Conservation (phyloP, 2,329 filamentous ascomycete genomes). For the Penicillium expansum region DNA sequence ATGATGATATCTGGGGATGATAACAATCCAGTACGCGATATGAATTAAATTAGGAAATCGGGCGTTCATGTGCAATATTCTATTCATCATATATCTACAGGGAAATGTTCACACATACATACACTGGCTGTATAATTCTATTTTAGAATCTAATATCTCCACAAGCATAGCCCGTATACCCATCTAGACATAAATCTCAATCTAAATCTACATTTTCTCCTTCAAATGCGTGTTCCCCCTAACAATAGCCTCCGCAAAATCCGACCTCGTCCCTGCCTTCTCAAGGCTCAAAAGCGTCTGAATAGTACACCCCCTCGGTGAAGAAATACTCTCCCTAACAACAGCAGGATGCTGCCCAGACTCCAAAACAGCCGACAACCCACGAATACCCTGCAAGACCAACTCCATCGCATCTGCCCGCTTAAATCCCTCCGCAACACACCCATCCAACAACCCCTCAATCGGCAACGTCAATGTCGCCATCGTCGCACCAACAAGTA, state of each 20-base stretch:
- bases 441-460: conserved; percentile 61
- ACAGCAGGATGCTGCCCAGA: conserved; percentile 60
- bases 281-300: conserved; percentile 59
- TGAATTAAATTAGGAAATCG: conserved; percentile 19
- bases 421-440: conserved; percentile 61
- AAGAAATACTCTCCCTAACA: conserved; percentile 60
- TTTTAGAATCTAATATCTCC: background rate
- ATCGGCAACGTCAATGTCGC: conserved; percentile 59
- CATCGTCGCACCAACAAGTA: conserved; percentile 60
- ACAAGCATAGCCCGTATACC: background rate
- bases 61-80: conserved; percentile 34
- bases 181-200: background rate
- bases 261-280: conserved; percentile 55
- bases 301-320: conserved; percentile 62
- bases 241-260: conserved; percentile 52
- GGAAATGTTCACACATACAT: conserved; percentile 34
- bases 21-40: background rate
- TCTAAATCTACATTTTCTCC: conserved; percentile 9
- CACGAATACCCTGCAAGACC: conserved; percentile 60
- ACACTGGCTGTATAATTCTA: conserved; percentile 45
- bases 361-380: conserved; percentile 57
- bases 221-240: conserved; percentile 30
- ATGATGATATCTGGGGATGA: conserved; percentile 48
- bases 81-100: background rate
- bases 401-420: conserved; percentile 60